Evolutionary conservation across 176 grass and related monocot species (phyloP), one percentile per base, ranked within the genome.

Genomic region (Miscanthus lutarioriparius): DNA sequence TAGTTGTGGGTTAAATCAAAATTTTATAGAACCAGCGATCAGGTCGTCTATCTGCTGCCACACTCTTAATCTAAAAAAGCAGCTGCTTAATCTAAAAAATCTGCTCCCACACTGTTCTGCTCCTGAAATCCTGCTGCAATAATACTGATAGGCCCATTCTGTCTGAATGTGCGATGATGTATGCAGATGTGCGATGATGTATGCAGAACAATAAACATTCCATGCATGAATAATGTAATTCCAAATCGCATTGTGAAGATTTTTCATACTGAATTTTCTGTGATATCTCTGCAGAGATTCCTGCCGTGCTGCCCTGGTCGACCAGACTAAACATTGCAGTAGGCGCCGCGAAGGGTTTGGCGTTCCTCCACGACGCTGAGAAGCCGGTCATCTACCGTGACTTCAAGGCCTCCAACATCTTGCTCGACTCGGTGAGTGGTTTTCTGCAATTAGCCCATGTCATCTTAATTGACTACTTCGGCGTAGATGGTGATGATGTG

Each of bases 311-410:
- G 77, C 88, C 91, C 17, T 96, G 93, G 93, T 80, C 84, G 26
- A 96, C 91, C 32, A 51, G 93, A 81, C 40, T 93, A 45, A 93
- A 93, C 79, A 91, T 96, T 40, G 93, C 91, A 39, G 91, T 96
- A 8, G 93, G 93, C 76, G 91, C 91, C 22, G 93, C 93, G 17
- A 96, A 96, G 65, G 93, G 93, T 1, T 68, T 96, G 86, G 80
- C 91, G 23, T 96, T 96, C 85, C 93, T 96, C 82, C 93, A 96
- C 43, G 84, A 91, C 28, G 88, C 91, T 10, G 93, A 96, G 91
- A 96, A 96, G 73, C 93, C 93, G 64, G 93, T 96, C 14, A 96
- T 96, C 87, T 96, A 96, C 86, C 88, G 93, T 26, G 93, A 96
- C 72, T 96, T 96, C 79, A 96, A 96, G 89, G 86, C 91, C 48